Percentiles rank a stretch among this genome's conserved stretches.
These are phyloP conservation scores for Cochlearia excelsa DNA, from an alignment of 345 rosid genomes.

Conservation along the genomic window DNA sequence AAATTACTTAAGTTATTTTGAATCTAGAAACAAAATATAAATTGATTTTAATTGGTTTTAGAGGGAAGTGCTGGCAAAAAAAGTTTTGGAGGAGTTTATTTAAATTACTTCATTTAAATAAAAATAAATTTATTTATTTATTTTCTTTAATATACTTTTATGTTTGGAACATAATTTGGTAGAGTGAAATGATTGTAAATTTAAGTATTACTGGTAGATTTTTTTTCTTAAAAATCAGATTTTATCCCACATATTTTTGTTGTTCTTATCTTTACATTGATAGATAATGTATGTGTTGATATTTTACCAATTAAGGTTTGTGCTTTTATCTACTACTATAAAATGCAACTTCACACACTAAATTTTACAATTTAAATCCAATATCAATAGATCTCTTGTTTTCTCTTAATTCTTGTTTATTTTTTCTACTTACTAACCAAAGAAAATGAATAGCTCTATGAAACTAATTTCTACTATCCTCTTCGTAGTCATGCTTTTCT, in stretches of 20 bases:
- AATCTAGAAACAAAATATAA: too few relatives aligned
- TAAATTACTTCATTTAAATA: too few relatives aligned
- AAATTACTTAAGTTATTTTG: too few relatives aligned
- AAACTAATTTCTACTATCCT: background rate
- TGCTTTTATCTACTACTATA: background rate
- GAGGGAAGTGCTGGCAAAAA: too few relatives aligned
- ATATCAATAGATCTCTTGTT: background rate
- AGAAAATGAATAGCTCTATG: constrained; percentile 8
- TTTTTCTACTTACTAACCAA: background rate
- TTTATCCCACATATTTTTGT: background rate
- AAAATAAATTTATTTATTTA: too few relatives aligned
- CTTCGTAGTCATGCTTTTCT: background rate
- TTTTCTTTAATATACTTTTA: too few relatives aligned
- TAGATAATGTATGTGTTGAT: background rate
- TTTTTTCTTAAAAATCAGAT: background rate
- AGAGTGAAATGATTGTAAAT: too few relatives aligned
- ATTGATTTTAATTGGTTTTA: too few relatives aligned
- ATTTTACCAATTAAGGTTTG: background rate
- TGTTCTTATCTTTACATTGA: background rate
- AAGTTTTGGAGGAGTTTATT: too few relatives aligned
- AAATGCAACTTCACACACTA: background rate
- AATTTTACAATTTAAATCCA: background rate
- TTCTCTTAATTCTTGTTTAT: too few relatives aligned
- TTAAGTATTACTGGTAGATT: too few relatives aligned
- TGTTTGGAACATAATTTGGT: too few relatives aligned